These are phyloP conservation scores for Alternaria panax DNA, from an alignment of 2,329 filamentous ascomycete species.

Conservation along the genomic window DNA sequence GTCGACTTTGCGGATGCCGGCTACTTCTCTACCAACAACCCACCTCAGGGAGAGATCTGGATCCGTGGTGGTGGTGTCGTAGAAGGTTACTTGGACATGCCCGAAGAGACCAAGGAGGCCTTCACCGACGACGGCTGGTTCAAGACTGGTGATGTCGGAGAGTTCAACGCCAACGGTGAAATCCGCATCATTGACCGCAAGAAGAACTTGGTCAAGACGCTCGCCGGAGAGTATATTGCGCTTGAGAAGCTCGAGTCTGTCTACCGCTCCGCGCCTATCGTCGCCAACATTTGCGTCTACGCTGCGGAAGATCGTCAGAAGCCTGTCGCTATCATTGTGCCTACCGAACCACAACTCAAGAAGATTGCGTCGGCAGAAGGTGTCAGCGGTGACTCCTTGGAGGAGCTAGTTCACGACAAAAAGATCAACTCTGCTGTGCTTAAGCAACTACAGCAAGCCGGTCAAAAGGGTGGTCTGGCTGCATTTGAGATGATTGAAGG, in stretches of 20 bases:
- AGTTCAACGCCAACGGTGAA: slow-evolving; percentile 82
- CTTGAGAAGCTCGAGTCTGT: slow-evolving; percentile 93
- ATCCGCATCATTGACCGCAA: slow-evolving; percentile 91
- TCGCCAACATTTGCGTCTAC: slow-evolving; percentile 87
- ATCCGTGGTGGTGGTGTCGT: slow-evolving; percentile 81
- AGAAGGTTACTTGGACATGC: slow-evolving; percentile 81
- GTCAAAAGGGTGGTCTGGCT: slow-evolving; percentile 70
- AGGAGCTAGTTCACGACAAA: slow-evolving; percentile 71
- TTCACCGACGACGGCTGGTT: slow-evolving; percentile 92
- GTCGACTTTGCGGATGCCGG: slow-evolving; percentile 90
- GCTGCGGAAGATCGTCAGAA: slow-evolving; percentile 77
- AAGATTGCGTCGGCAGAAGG: slow-evolving; percentile 64
- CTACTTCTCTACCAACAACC: slow-evolving; percentile 75
- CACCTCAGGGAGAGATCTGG: slow-evolving; percentile 91
- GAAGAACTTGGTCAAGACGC: slow-evolving; percentile 97
- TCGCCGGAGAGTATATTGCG: slow-evolving; percentile 95
- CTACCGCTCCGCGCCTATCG: slow-evolving; percentile 80
- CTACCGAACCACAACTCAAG: slow-evolving; percentile 63
- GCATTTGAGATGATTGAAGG: slow-evolving; percentile 78
- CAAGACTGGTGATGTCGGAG: slow-evolving; percentile 94
- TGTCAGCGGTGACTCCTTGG: slow-evolving; percentile 69
- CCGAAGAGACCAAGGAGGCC: slow-evolving; percentile 79
- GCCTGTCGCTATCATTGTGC: slow-evolving; percentile 82
- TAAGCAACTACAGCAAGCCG: slow-evolving; percentile 73
- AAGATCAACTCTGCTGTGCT: slow-evolving; percentile 71